Conservation (phyloP, 306 rosid genomes). For the Dryas octopetala region DNA sequence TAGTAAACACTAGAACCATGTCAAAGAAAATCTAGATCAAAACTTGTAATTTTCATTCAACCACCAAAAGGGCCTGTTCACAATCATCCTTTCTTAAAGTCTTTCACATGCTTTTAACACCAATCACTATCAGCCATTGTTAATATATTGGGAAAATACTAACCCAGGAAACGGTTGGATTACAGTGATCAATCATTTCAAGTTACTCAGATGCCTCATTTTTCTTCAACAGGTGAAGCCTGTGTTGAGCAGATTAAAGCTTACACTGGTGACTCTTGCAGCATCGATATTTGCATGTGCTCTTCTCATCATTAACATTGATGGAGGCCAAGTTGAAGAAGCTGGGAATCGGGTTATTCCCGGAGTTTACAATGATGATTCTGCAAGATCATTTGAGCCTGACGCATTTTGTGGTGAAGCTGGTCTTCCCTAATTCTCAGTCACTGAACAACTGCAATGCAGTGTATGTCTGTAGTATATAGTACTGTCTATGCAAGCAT, state of each 20-base stretch:
- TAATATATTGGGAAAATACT: too few relatives aligned
- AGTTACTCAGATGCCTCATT: not conserved
- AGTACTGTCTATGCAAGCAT: not conserved
- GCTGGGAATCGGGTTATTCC: conserved; percentile 58
- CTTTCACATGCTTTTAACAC: too few relatives aligned
- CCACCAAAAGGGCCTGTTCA: too few relatives aligned
- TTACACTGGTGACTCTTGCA: conserved; percentile 63
- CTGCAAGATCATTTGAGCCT: conserved; percentile 92
- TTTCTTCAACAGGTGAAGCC: conserved; percentile 81
- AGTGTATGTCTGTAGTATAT: not conserved
- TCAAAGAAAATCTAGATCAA: too few relatives aligned
- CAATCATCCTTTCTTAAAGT: too few relatives aligned
- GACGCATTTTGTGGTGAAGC: conserved; percentile 91
- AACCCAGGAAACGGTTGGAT: not conserved
- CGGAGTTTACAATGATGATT: conserved; percentile 82
- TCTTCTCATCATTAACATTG: conserved; percentile 52
- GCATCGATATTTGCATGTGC: conserved; percentile 53
- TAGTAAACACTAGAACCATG: too few relatives aligned
- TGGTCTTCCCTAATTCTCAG: conserved; percentile 37
- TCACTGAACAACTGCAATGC: not conserved
- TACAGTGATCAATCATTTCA: not conserved
- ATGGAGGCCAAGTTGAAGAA: conserved; percentile 52
- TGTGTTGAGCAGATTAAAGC: conserved; percentile 69
- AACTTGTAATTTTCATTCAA: too few relatives aligned
- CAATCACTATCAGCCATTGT: too few relatives aligned